Evolutionary conservation across 2,329 filamentous ascomycete species (phyloP).

Genomic region (Coleophoma crateriformis): DNA sequence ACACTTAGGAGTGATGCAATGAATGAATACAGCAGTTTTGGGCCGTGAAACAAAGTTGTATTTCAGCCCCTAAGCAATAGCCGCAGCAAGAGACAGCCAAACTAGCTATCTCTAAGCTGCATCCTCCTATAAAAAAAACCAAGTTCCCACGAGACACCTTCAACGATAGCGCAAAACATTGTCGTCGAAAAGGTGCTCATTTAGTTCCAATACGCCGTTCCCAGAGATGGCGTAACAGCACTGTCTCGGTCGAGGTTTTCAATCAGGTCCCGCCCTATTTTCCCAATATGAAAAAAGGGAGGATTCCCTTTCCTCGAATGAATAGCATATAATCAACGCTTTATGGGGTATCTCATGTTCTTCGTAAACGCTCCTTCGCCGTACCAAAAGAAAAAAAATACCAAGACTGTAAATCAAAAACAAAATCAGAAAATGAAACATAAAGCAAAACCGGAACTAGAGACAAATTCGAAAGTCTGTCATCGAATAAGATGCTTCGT

Average conservation of each 20-base stretch:
- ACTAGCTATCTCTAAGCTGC: not conserved
- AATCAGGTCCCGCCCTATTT: not conserved
- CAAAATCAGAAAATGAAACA: not conserved
- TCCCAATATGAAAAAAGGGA: not conserved
- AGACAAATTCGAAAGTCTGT: not conserved
- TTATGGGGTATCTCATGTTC: conserved; percentile 39
- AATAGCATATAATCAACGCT: conserved; percentile 47
- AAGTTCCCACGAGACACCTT: conserved; percentile 22
- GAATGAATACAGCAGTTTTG: no score
- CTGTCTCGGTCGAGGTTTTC: conserved; percentile 33
- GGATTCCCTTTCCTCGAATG: conserved; percentile 25
- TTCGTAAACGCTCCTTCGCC: no score
- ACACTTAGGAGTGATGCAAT: no score
- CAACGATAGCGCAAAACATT: conserved; percentile 50
- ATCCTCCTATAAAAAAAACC: conserved; percentile 9
- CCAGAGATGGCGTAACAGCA: conserved; percentile 42
- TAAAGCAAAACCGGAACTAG: not conserved
- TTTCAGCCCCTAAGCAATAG: no score
- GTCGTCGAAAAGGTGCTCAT: conserved; percentile 33
- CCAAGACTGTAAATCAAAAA: not conserved
- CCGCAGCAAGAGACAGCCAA: no score
- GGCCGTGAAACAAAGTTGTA: no score
- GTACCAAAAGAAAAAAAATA: no score
- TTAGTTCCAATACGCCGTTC: conserved; percentile 37
- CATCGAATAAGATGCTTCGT: conserved; percentile 30